Evolutionary conservation across 2,329 filamentous ascomycete genomes (phyloP).

Genomic region (Fusarium longipes): DNA sequence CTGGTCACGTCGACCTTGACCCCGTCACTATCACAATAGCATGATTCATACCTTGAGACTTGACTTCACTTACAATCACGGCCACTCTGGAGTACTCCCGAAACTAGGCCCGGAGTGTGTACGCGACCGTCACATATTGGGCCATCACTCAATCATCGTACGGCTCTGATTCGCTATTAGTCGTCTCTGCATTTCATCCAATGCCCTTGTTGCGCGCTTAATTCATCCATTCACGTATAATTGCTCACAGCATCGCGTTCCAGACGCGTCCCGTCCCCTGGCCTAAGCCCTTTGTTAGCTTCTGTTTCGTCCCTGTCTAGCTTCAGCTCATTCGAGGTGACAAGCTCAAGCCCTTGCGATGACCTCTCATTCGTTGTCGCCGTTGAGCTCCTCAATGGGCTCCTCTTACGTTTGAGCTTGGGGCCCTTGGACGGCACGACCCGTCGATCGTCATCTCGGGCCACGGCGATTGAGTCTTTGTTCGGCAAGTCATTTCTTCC

Average conservation of each 20-base stretch:
- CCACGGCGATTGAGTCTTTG: conserved; percentile 18
- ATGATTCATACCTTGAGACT: conserved; percentile 15
- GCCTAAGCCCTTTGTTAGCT: conserved; percentile 35
- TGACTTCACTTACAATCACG: conserved; percentile 16
- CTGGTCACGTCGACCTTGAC: conserved; percentile 2
- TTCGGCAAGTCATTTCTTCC: conserved; percentile 16
- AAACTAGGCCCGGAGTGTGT: conserved; percentile 36
- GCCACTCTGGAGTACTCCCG: conserved; percentile 22
- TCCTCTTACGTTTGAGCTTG: conserved; percentile 11
- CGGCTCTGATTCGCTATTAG: conserved; percentile 38
- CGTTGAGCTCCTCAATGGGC: conserved; percentile 5
- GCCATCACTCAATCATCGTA: conserved; percentile 5
- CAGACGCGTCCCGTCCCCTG: conserved; percentile 29
- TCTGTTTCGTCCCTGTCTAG: conserved; percentile 28
- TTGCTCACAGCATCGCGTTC: conserved; percentile 33
- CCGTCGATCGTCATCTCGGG: conserved; percentile 36
- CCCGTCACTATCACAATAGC: conserved; percentile 21
- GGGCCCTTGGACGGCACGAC: conserved; percentile 23
- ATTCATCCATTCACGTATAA: conserved; percentile 22
- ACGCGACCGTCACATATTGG: conserved; percentile 33
- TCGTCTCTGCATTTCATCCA: conserved; percentile 14
- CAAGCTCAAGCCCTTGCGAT: conserved; percentile 24
- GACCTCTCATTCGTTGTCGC: conserved; percentile 32
- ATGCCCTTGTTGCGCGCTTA: conserved; percentile 42
- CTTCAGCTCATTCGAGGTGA: conserved; percentile 22